A percentile compares a stretch with the other conserved stretches of the same genome.
phyloP scores from a whole-genome alignment of 2,329 filamentous ascomycete species.

The Alternaria sp. region DNA sequence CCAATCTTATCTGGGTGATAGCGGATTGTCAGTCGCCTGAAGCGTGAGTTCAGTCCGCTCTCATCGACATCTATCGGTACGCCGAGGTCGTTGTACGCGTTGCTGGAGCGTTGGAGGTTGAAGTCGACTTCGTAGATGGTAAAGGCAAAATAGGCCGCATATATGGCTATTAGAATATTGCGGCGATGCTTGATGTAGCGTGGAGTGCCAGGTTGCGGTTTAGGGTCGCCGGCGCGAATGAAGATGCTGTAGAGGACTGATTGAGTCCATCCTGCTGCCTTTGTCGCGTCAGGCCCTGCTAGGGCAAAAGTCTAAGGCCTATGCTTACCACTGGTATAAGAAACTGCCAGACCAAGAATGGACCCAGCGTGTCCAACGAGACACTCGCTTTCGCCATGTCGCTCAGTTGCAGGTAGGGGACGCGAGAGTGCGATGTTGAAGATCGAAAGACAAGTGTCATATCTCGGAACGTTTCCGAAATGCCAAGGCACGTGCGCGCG shows the following conservation, averaged over 20 bases:
- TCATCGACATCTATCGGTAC: constrained; percentile 75
- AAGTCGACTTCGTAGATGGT: constrained; percentile 93
- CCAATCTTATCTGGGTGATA: constrained; percentile 85
- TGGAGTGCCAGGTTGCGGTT: constrained; percentile 72
- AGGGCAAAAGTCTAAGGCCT: not conserved
- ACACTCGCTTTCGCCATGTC: constrained; percentile 36
- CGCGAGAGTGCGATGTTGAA: not conserved
- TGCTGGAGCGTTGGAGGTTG: constrained; percentile 73
- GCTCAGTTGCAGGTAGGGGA: not conserved
- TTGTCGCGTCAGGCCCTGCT: constrained; percentile 24
- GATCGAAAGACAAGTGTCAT: constrained; percentile 19
- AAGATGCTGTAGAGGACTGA: constrained; percentile 85
- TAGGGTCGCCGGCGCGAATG: constrained; percentile 87
- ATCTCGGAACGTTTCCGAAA: constrained; percentile 19
- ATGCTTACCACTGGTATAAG: constrained; percentile 42
- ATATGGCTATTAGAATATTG: constrained; percentile 83
- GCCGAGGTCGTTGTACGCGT: constrained; percentile 82
- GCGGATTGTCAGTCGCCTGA: constrained; percentile 71
- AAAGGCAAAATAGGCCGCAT: constrained; percentile 85
- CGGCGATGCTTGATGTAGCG: constrained; percentile 78
- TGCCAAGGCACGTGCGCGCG: constrained; percentile 11
- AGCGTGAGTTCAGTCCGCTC: constrained; percentile 81
- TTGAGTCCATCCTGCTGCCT: constrained; percentile 64
- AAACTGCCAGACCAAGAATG: constrained; percentile 49
- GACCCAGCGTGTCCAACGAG: constrained; percentile 43